These are phyloP conservation scores for Cladorrhinum samala DNA, from an alignment of 495 filamentous ascomycete species.

Conservation along the genomic window DNA sequence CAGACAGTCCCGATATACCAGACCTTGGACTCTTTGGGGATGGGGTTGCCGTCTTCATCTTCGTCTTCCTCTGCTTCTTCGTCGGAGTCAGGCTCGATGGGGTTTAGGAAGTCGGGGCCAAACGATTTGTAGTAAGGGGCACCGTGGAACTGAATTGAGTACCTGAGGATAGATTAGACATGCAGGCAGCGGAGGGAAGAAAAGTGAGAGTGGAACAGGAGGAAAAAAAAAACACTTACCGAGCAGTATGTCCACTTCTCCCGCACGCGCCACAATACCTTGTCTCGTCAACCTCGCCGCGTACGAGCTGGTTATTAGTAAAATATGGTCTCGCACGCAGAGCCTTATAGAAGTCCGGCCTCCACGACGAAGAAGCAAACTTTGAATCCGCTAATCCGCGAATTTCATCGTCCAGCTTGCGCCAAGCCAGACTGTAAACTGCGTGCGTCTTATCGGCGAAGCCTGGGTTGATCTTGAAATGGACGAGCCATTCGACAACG, in stretches of 20 bases:
- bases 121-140: slow-evolving; percentile 63
- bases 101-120: slow-evolving; percentile 43
- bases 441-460: slow-evolving; percentile 53
- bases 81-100: slow-evolving; percentile 39
- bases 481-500: slow-evolving; percentile 78
- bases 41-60: slow-evolving; percentile 33
- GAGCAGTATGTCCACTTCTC: slow-evolving; percentile 61
- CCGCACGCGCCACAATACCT: slow-evolving; percentile 72
- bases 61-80: slow-evolving; percentile 33
- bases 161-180: too few species aligned
- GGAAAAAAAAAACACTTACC: slow-evolving; percentile 13
- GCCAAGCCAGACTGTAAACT: slow-evolving; percentile 65
- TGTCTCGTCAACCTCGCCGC: slow-evolving; percentile 27
- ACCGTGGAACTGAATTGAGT: slow-evolving; percentile 53
- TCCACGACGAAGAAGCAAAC: slow-evolving; percentile 71
- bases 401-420: slow-evolving; percentile 68
- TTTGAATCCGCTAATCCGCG: slow-evolving; percentile 62
- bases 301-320: slow-evolving; percentile 20
- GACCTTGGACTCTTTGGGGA: slow-evolving; percentile 31
- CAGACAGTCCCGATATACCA: slow-evolving; percentile 45
- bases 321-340: slow-evolving; percentile 57
- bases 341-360: slow-evolving; percentile 53
- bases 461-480: slow-evolving; percentile 63
- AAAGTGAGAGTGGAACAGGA: background rate
- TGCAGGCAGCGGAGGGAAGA: too few species aligned